These are phyloP conservation scores for Zangia roseola DNA, from an alignment of 768 basidiomycete genomes.

Conservation along the genomic window DNA sequence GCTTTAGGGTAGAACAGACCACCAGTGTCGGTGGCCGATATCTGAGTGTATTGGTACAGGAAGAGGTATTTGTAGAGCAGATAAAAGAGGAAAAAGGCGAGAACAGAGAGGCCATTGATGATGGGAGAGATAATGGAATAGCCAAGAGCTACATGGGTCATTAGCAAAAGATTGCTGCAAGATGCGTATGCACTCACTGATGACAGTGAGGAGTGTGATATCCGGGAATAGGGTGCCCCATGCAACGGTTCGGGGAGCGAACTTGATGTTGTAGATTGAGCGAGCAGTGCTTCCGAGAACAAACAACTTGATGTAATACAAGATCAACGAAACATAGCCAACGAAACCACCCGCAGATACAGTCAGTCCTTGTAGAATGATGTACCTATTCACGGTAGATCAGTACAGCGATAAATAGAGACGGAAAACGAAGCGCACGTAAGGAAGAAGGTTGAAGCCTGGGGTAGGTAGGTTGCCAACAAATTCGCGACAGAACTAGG, in stretches of 20 bases:
- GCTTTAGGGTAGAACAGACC: slow-evolving; percentile 96
- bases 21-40: slow-evolving; percentile 72
- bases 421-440: slow-evolving; percentile 45
- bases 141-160: slow-evolving; percentile 49
- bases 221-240: slow-evolving; percentile 78
- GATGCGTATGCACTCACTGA: slow-evolving; percentile 48
- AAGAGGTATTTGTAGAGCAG: slow-evolving; percentile 85
- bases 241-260: slow-evolving; percentile 57
- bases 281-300: slow-evolving; percentile 88
- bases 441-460: slow-evolving; percentile 87
- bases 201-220: slow-evolving; percentile 78
- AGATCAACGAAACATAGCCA: slow-evolving; percentile 64
- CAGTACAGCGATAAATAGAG: background rate
- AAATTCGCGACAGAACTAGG: slow-evolving; percentile 67
- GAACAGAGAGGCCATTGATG: slow-evolving; percentile 85
- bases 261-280: slow-evolving; percentile 82
- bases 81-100: slow-evolving; percentile 83
- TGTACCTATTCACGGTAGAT: slow-evolving; percentile 47
- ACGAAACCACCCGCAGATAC: slow-evolving; percentile 81
- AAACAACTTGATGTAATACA: slow-evolving; percentile 91
- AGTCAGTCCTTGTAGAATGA: slow-evolving; percentile 78
- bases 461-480: slow-evolving; percentile 77
- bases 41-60: slow-evolving; percentile 76
- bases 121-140: slow-evolving; percentile 92
- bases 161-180: background rate